These are phyloP conservation scores for Vigna trinervia DNA, from an alignment of 306 rosid genomes.

Conservation along the genomic window DNA sequence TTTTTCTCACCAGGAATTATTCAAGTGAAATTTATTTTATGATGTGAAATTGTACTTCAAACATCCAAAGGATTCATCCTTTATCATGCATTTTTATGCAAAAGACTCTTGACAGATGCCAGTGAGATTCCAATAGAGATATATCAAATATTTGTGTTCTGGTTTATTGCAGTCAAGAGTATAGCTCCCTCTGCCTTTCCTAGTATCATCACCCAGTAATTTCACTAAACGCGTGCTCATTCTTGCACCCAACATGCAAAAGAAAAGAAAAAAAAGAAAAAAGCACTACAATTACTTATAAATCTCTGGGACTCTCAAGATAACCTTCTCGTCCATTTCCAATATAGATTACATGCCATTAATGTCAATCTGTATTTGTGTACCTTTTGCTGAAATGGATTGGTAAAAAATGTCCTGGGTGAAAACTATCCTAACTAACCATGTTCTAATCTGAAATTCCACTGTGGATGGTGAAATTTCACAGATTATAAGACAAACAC, in stretches of 20 bases:
- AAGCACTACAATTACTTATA: background rate
- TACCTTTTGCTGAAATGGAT: background rate
- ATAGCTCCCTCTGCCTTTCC: background rate
- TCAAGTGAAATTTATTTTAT: background rate
- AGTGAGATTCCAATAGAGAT: background rate
- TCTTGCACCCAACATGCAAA: slow-evolving; percentile 3
- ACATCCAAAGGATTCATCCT: slow-evolving; percentile 15
- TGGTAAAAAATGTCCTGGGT: background rate
- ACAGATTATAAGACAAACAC: slow-evolving; percentile 7
- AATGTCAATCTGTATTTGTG: background rate
- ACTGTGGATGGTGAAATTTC: background rate
- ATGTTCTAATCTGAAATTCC: background rate
- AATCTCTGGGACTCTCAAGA: background rate
- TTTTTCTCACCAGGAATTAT: slow-evolving; percentile 22
- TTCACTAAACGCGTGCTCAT: slow-evolving; percentile 12
- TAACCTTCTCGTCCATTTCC: background rate
- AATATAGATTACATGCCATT: background rate
- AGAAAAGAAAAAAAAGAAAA: background rate
- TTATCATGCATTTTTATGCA: background rate
- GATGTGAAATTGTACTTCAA: background rate
- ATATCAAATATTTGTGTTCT: background rate
- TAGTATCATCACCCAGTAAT: background rate
- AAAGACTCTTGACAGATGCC: background rate
- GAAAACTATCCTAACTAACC: slow-evolving; percentile 26
- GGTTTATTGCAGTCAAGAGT: background rate